These are phyloP conservation scores for Ophiostoma quercus DNA, from an alignment of 2,329 filamentous ascomycete genomes.

Conservation along the genomic window DNA sequence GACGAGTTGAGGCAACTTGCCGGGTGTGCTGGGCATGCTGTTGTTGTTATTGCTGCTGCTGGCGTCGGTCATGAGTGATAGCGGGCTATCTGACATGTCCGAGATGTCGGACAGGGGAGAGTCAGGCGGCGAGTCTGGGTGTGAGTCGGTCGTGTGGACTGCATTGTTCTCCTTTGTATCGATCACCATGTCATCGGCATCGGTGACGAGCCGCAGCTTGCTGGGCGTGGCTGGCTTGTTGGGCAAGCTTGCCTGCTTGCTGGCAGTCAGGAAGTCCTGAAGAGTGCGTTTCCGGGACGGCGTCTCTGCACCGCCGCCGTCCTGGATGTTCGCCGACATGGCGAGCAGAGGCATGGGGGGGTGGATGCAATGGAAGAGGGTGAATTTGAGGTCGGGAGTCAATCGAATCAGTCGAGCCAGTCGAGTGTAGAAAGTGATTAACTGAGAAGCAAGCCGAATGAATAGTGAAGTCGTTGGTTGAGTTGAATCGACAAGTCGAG, in stretches of 20 bases:
- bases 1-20: slow-evolving; percentile 26
- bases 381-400: no score
- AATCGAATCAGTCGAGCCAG: background rate
- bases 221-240: slow-evolving; percentile 19
- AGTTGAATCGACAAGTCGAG: background rate
- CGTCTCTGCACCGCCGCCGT: slow-evolving; percentile 36
- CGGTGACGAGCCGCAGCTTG: slow-evolving; percentile 26
- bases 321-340: slow-evolving; percentile 46
- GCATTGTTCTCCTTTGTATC: slow-evolving; percentile 14
- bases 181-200: slow-evolving; percentile 26
- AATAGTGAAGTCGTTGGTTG: background rate
- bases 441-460: background rate
- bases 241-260: background rate
- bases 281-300: slow-evolving; percentile 44
- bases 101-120: slow-evolving; percentile 22
- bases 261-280: slow-evolving; percentile 39
- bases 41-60: slow-evolving; percentile 37
- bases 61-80: slow-evolving; percentile 41
- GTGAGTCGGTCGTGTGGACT: slow-evolving; percentile 21
- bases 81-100: slow-evolving; percentile 28
- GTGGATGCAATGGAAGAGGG: background rate
- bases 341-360: slow-evolving; percentile 44
- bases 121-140: slow-evolving; percentile 24
- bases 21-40: slow-evolving; percentile 29
- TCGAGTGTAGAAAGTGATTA: background rate